These are phyloP conservation scores for Russula earlei DNA, from an alignment of 768 basidiomycete genomes.

Conservation along the genomic window DNA sequence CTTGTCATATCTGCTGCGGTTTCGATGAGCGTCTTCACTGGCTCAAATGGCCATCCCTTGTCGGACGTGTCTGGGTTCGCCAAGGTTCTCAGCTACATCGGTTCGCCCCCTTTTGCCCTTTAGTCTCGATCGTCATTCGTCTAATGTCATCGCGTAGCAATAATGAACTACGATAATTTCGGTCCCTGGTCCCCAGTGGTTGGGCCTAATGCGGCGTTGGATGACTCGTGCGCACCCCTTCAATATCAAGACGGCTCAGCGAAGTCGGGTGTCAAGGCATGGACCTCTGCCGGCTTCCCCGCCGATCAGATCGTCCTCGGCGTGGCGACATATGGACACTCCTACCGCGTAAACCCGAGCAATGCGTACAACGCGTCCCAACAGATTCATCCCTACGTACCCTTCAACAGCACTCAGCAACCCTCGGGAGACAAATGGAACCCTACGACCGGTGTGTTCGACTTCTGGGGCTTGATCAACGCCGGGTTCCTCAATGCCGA, in stretches of 20 bases:
- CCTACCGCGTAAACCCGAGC: constrained; percentile 37
- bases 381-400: constrained; percentile 2
- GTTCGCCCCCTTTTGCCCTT: constrained; percentile 6
- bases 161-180: constrained; percentile 67
- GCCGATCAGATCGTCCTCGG: constrained; percentile 68
- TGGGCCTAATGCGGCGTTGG: constrained; percentile 84
- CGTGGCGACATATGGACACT: constrained; percentile 76
- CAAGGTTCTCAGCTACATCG: constrained; percentile 54
- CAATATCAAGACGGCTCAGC: constrained; percentile 75
- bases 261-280: constrained; percentile 60
- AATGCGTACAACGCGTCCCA: constrained; percentile 28
- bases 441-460: constrained; percentile 40
- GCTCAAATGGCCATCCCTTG: constrained; percentile 45
- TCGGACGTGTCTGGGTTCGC: constrained; percentile 68
- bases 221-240: constrained; percentile 56
- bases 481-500: constrained; percentile 42
- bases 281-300: constrained; percentile 79
- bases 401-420: constrained; percentile 17
- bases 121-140: neutral
- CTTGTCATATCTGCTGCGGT: constrained; percentile 50
- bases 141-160: constrained; percentile 12
- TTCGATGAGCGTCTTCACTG: constrained; percentile 40
- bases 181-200: constrained; percentile 43
- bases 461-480: constrained; percentile 49
- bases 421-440: constrained; percentile 39